Base-by-base conservation (phyloP, 768 basidiomycete species). In the Trametes cingulata region DNA sequence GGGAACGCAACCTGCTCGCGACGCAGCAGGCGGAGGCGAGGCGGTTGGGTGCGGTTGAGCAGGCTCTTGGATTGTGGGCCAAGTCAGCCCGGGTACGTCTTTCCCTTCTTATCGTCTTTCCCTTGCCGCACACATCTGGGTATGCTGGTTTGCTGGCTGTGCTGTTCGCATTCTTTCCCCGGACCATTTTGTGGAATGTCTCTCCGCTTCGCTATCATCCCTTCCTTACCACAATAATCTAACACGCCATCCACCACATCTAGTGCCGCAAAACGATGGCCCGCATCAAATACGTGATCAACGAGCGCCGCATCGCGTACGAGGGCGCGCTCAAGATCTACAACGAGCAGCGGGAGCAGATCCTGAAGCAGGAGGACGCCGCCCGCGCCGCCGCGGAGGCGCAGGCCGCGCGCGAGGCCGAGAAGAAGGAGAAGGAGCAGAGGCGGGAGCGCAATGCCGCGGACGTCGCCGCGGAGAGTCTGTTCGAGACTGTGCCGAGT, bases 241-340 rank as follows among this genome's bases (percentile, higher is more conserved):
- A 50, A 39, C 27, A 51, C 41, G 27, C 17, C 45, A 19, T 57
- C 35, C 20, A 13, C 33, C 17, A 7, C 15, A n/a, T n/a, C n/a
- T n/a, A 97, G 94, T 88, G 87, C 74, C 89, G 91, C 20, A 96
- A 95, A 78, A 88, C 92, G 19, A 96, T 97, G 94, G 93, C 92
- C n/a, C 86, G 93, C 19, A 93, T 98, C 73, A 98, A 98, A 73
- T 86, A 83, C 59, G 86, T 98, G 20, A 78, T 98, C 49, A 93
- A 93, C 69, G 95, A 98, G 71, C 87, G 97, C 36, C 82, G 95
- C 45, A 72, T 93, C 22, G 93, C 92, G 9, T 90, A 93, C 62
- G 84, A 91, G 62, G 84, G 88, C 12, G 92, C 92, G 9, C 60
- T 70, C 36, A 60, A 69, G 54, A 68, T 71, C 27, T 60, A 67